Base-by-base conservation (phyloP, 2,329 filamentous ascomycete species). In the Colletotrichum magnum region DNA sequence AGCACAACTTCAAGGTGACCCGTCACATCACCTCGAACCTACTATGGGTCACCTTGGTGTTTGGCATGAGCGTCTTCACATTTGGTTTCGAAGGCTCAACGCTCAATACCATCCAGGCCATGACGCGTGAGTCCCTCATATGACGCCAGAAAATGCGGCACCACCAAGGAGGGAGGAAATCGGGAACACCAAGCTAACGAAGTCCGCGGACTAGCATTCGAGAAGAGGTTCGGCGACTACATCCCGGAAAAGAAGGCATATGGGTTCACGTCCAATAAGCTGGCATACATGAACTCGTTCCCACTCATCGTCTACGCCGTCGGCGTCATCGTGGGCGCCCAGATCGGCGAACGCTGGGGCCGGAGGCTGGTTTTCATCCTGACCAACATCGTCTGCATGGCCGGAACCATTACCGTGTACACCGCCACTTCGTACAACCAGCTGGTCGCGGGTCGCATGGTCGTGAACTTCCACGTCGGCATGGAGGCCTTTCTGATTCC, bases 211-310 rank as follows among this genome's bases (percentile, higher is more conserved):
- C 15, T 18, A 72, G 71, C 70, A 1, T 74, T 72, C 18, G 68
- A 73, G 24, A 32, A 59, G 24, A 62, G 65, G 15, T 74, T 74
- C 28, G 73, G 72, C 6, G 67, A 73, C 26, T 64, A 21, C 15
- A 41, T 72, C 5, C 58, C 69, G 5, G 64, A 18, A 10, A 71
- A 71, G 41, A 58, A 66, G 3, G 62, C 43, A 6, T 71, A 39
- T 15, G 64, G 62, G 1, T 70, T 74, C 18, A 71, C 69, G 3
- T 65, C 72, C 0, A 69, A 63, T 13, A 71, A 68, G 24, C 63
- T 75, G 36, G 72, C 73, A 18, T 73, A 71, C 50, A 70, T 75
- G 57, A 75, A 75, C 51, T 73, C 72, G 16, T 64, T 74, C 9
- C 73, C 71, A 13, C 63, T 73, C 2, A 61, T 74, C 57, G 43